Percentiles rank a stretch among this genome's conserved stretches.
These are phyloP conservation scores for Dysphania ambrosioides DNA, from an alignment of 148 eudicot genomes.

Conservation along the genomic window DNA sequence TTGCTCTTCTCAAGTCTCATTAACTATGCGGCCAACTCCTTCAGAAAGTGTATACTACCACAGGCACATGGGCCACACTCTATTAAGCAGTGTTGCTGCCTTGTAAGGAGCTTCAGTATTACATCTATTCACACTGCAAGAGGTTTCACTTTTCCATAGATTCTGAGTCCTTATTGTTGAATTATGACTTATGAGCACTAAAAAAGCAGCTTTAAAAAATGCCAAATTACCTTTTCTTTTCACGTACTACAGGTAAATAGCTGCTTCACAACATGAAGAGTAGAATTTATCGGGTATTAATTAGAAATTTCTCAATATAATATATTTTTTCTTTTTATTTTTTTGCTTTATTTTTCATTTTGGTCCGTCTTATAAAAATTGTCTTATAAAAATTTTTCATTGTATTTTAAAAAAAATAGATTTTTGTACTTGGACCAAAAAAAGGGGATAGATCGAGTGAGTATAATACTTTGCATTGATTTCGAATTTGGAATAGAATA, in stretches of 20 bases:
- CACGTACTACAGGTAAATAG: background rate
- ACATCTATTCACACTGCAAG: background rate
- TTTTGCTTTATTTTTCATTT: too few species aligned
- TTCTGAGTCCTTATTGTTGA: background rate
- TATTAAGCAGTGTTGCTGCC: background rate
- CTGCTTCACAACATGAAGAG: background rate
- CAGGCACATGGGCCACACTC: background rate
- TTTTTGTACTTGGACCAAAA: too few species aligned
- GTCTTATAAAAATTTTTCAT: too few species aligned
- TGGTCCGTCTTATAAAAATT: too few species aligned
- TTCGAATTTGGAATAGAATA: too few species aligned
- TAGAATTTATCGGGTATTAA: background rate
- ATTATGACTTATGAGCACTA: background rate
- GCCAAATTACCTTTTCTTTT: background rate
- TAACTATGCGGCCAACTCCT: background rate
- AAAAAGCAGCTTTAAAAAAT: background rate
- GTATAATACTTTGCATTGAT: too few species aligned
- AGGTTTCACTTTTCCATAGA: background rate
- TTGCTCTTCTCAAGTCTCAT: background rate
- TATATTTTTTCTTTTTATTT: too few species aligned
- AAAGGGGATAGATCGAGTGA: fast-evolving
- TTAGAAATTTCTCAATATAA: background rate
- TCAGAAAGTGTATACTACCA: too few species aligned
- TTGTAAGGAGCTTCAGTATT: background rate
- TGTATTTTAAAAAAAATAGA: too few species aligned